phyloP scores from a whole-genome alignment of 2,329 filamentous ascomycete genomes.

The Nectriaceae sp. region DNA sequence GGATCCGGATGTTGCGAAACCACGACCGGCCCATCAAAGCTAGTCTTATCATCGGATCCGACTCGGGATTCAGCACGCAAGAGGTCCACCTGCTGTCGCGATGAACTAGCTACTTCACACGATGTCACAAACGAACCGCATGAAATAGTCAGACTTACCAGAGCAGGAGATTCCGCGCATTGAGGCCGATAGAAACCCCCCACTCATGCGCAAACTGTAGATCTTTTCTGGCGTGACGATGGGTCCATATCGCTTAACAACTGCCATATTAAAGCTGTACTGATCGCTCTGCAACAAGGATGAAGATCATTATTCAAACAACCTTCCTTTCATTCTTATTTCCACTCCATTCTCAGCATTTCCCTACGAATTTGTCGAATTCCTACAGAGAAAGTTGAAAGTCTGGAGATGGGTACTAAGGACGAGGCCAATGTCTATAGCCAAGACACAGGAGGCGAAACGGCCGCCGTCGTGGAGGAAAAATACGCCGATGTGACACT shows the following conservation, averaged over 20 bases:
- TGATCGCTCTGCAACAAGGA: neutral
- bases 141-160: neutral
- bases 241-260: neutral
- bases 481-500: constrained; percentile 40
- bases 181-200: neutral
- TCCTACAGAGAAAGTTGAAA: too few relatives aligned
- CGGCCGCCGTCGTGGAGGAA: constrained; percentile 8
- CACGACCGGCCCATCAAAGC: too few relatives aligned
- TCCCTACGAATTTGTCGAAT: too few relatives aligned
- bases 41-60: too few relatives aligned
- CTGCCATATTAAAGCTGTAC: neutral
- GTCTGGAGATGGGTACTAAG: neutral
- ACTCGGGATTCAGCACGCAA: too few relatives aligned
- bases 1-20: too few relatives aligned
- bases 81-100: constrained; percentile 16
- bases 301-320: neutral
- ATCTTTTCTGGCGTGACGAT: constrained; percentile 5
- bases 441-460: constrained; percentile 4
- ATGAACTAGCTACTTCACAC: neutral
- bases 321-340: neutral
- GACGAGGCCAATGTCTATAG: constrained; percentile 9
- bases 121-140: neutral
- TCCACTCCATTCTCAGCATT: too few relatives aligned
- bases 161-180: neutral
- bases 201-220: constrained; percentile 3